Percentiles rank a stretch among this genome's conserved stretches.
phyloP scores from a whole-genome alignment of 2,329 filamentous ascomycete genomes.

The Aureobasidium musti region DNA sequence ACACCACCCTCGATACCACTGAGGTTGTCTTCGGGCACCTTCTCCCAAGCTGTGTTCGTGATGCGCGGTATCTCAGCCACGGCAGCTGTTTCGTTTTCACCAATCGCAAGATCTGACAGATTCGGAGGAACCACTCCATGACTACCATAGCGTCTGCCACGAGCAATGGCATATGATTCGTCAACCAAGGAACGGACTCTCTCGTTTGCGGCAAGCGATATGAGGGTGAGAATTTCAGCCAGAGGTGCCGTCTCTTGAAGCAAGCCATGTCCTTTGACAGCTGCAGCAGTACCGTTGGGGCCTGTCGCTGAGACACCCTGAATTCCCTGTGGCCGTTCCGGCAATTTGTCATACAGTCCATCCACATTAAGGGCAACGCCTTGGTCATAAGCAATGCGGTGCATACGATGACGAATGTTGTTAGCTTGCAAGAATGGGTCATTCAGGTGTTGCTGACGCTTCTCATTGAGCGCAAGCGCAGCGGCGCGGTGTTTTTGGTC shows the following conservation, averaged over 20 bases:
- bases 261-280: conserved; percentile 59
- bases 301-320: conserved; percentile 35
- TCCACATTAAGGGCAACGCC: conserved; percentile 62
- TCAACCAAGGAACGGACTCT: conserved; percentile 73
- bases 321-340: conserved; percentile 21
- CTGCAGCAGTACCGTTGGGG: conserved; percentile 37
- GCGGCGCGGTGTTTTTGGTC: conserved; percentile 67
- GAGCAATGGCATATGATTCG: conserved; percentile 70
- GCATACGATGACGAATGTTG: conserved; percentile 56
- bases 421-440: conserved; percentile 72
- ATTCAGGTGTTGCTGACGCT: conserved; percentile 67
- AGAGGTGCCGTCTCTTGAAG: conserved; percentile 70
- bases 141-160: conserved; percentile 67
- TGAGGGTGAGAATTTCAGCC: conserved; percentile 77
- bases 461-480: conserved; percentile 61
- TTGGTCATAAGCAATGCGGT: conserved; percentile 59
- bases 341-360: conserved; percentile 52
- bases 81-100: conserved; percentile 46
- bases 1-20: background rate
- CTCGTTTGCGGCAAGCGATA: conserved; percentile 82
- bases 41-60: conserved; percentile 49
- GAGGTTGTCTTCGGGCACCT: conserved; percentile 19
- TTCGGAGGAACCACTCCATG: conserved; percentile 77
- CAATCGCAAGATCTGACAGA: conserved; percentile 69
- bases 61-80: conserved; percentile 44